Evolutionary conservation across 2,329 filamentous ascomycete genomes (phyloP).

Genomic region (Chaetomiaceae sp.): DNA sequence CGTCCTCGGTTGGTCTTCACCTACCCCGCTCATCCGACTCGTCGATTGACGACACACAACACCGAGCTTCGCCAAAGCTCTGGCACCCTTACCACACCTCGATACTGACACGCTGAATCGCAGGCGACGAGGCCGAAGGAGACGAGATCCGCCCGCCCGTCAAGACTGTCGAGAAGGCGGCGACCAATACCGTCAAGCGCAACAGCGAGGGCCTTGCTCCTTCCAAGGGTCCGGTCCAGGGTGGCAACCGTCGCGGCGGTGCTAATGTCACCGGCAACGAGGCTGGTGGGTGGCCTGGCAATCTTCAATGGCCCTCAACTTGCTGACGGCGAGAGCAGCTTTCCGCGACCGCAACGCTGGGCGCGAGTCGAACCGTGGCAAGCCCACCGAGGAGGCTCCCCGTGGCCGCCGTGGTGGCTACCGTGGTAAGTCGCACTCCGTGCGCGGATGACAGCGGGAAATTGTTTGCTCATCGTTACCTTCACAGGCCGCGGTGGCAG

Average conservation of each 20-base stretch:
- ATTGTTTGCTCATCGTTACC: slow-evolving; percentile 6
- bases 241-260: slow-evolving; percentile 49
- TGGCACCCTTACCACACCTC: slow-evolving; percentile 9
- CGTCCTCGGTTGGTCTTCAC: slow-evolving; percentile 76
- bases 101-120: slow-evolving; percentile 23
- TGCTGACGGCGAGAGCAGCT: slow-evolving; percentile 47
- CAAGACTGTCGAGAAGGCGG: slow-evolving; percentile 83
- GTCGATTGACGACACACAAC: background rate
- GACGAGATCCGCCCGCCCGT: slow-evolving; percentile 76
- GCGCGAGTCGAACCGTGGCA: slow-evolving; percentile 74
- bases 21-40: background rate
- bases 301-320: background rate
- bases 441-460: too few species aligned
- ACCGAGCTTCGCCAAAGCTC: background rate
- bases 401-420: slow-evolving; percentile 57
- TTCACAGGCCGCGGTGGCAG: slow-evolving; percentile 50
- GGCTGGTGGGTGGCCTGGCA: slow-evolving; percentile 62
- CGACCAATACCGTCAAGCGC: slow-evolving; percentile 73
- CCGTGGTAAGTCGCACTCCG: slow-evolving; percentile 36
- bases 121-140: slow-evolving; percentile 60
- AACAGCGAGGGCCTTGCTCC: slow-evolving; percentile 72
- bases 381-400: slow-evolving; percentile 66
- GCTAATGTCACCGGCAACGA: slow-evolving; percentile 68
- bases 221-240: slow-evolving; percentile 36
- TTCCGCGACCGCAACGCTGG: slow-evolving; percentile 87